A percentile compares a stretch with the other conserved stretches of the same genome.
Conservation (phyloP, 139 green algal genomes). For the Yamagishiella unicocca region DNA sequence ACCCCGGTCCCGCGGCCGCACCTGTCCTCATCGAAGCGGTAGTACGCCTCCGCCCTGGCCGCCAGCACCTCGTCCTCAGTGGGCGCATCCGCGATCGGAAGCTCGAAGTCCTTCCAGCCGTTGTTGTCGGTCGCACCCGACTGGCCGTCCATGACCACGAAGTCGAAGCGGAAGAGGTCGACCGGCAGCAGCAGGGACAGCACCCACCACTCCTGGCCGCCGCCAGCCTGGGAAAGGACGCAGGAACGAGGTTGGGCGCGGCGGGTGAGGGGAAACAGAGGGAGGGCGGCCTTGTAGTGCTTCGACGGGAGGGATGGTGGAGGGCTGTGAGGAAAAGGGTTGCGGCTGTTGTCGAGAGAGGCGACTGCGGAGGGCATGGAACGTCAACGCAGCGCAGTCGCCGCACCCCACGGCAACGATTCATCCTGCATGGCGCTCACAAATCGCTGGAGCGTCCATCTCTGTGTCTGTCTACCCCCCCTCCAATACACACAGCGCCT, state of each 20-base stretch:
- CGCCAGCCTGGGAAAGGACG: background rate
- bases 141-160: slow-evolving; percentile 79
- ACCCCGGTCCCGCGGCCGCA: background rate
- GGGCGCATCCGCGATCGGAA: slow-evolving; percentile 70
- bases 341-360: too few relatives aligned
- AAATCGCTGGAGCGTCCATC: too few relatives aligned
- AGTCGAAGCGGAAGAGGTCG: slow-evolving; percentile 83
- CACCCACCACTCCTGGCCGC: slow-evolving; percentile 69
- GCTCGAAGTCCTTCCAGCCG: slow-evolving; percentile 70
- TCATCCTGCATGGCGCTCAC: too few relatives aligned
- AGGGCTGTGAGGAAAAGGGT: background rate
- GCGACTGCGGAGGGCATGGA: too few relatives aligned
- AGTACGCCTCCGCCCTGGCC: slow-evolving; percentile 53
- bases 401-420: too few relatives aligned
- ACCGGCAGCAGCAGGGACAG: slow-evolving; percentile 63
- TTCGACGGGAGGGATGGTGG: background rate
- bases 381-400: too few relatives aligned
- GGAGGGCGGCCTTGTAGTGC: too few relatives aligned
- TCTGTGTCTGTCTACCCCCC: too few relatives aligned
- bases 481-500: too few relatives aligned
- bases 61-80: slow-evolving; percentile 79
- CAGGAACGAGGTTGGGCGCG: too few relatives aligned
- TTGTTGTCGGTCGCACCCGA: slow-evolving; percentile 85
- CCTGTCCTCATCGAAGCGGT: slow-evolving; percentile 27
- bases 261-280: too few relatives aligned